Evolutionary conservation across 1,284 basidiomycete genomes (phyloP), one percentile per base, ranked within the genome.

Genomic region (Trichosporon inkin): DNA sequence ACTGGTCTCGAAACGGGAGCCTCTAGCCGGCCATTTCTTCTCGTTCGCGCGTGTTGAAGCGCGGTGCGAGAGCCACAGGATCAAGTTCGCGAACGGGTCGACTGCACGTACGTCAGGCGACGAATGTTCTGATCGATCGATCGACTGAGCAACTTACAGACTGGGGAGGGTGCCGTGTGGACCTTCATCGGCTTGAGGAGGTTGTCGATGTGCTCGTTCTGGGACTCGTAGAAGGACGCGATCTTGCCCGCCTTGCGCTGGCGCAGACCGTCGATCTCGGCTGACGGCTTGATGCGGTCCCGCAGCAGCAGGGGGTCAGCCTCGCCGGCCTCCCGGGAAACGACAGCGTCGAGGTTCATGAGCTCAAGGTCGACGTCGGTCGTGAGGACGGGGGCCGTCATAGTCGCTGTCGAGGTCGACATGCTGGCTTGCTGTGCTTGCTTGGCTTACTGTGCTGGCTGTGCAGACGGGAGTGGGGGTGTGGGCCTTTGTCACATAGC

Each of bases 1-100:
- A 73, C 93, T 92, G 0, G 89, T 93, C 76, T 93, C 90, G 49
- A 95, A 83, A 53, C 92, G 84, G n/a, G 87, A 84, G 24, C 94
- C 94, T 55, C 92, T 89, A 13, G 92, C 88, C 7, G 92, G 92
- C 91, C 92, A 96, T 69, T 90, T 91, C 74, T 87, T 89, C 54
- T 80, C 70, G 71, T 96, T 92, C 60, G 94, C 83, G 19, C 72
- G 82, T 10, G 74, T 78, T 1, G 91, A 86, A 69, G 91, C 88
- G 63, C 82, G 82, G 76, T 99, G 88, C 1, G 95, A 81, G 80
- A 85, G 85, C 76, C 88, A 88, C 2, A 98, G 83, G 11, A 96
- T 81, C 38, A 95, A 75, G 70, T 96, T 98, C 64, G 92, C 93
- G 56, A 90, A 88, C 49, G 92, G 85, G 72, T 98, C 94, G 72